phyloP scores from a whole-genome alignment of 2,329 filamentous ascomycete species.

The Beauveria asiatica region DNA sequence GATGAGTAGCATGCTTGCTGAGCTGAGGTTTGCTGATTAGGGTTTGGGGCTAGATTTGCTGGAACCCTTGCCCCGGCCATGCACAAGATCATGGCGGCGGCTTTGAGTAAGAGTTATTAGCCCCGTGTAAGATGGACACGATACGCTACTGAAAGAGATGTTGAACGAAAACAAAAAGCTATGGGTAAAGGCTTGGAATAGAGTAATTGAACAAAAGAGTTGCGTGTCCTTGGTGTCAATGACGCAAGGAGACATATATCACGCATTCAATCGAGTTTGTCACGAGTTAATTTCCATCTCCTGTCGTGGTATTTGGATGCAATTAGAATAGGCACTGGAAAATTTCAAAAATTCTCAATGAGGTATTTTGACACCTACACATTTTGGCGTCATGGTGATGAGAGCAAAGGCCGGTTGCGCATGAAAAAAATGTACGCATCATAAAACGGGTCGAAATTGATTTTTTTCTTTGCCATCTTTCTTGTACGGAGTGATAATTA shows the following conservation, averaged over 20 bases:
- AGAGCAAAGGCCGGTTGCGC: neutral
- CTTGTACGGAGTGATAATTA: too few species aligned
- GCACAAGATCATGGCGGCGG: too few species aligned
- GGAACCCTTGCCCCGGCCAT: constrained; percentile 1
- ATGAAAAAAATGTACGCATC: neutral
- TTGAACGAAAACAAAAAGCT: too few species aligned
- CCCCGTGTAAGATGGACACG: too few species aligned
- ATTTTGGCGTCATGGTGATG: neutral
- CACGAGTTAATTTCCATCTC: too few species aligned
- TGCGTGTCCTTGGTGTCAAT: neutral
- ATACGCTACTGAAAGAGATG: too few species aligned
- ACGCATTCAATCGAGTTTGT: neutral
- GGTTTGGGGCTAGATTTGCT: constrained; percentile 6
- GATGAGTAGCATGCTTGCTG: neutral
- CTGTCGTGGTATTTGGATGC: too few species aligned
- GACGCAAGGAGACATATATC: neutral
- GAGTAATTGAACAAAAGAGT: neutral
- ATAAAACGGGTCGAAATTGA: neutral
- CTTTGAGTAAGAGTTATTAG: too few species aligned
- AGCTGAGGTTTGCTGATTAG: constrained; percentile 1
- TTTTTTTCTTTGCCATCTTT: neutral
- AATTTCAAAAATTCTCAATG: too few species aligned
- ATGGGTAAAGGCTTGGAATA: too few species aligned
- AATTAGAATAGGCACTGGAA: too few species aligned
- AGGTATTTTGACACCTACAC: too few species aligned